Conservation (phyloP, 2,329 filamentous ascomycete species). For the Chrysoporthe deuterocubensis region DNA sequence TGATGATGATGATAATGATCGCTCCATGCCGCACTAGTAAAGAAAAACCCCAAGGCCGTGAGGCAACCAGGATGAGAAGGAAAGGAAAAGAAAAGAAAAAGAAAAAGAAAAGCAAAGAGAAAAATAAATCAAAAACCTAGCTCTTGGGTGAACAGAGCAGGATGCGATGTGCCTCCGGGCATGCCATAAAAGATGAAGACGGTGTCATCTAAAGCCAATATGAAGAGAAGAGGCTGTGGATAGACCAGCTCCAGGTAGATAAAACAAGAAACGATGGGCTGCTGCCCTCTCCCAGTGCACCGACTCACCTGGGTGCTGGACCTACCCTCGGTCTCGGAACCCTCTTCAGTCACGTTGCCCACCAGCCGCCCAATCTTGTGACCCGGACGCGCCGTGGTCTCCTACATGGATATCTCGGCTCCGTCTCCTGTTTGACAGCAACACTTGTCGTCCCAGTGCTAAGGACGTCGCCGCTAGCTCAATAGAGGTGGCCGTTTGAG, state of each 20-base stretch:
- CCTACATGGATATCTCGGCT: not conserved
- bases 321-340: not conserved
- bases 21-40: not conserved
- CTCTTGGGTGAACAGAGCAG: not conserved
- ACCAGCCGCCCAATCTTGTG: not conserved
- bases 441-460: not conserved
- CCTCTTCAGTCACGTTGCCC: not conserved
- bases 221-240: not conserved
- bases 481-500: not conserved
- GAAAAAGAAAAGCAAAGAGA: not conserved
- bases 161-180: not conserved
- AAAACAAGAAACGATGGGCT: not conserved
- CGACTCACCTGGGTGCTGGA: not conserved
- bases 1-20: not conserved
- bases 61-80: not conserved
- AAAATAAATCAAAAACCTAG: not conserved
- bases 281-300: not conserved
- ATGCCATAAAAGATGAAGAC: not conserved
- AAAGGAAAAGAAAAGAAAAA: not conserved
- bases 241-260: not conserved
- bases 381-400: not conserved
- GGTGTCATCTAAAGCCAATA: not conserved
- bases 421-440: not conserved
- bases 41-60: not conserved
- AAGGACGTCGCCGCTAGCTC: not conserved